Conservation (phyloP, 306 rosid genomes). For the Malus fusca region DNA sequence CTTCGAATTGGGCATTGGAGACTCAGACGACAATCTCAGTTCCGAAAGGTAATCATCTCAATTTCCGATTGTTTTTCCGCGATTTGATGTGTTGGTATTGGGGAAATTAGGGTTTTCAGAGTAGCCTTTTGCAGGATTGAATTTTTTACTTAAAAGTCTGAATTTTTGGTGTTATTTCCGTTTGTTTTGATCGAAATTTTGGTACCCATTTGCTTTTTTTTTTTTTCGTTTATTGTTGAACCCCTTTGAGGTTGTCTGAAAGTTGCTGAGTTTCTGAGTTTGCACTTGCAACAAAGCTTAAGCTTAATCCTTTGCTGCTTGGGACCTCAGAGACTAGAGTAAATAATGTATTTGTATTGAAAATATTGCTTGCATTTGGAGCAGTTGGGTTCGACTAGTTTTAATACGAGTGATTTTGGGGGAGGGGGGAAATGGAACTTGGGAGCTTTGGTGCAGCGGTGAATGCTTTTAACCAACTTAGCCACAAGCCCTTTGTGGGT, state of each 20-base stretch:
- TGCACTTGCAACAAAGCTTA: not conserved
- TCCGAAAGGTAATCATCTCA: not conserved
- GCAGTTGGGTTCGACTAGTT: too few species aligned
- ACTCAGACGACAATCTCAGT: not conserved
- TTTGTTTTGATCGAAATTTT: not conserved
- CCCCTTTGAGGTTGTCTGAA: not conserved
- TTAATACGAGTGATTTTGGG: too few species aligned
- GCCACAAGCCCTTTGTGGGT: too few species aligned
- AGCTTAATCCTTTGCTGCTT: not conserved
- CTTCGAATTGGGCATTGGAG: slow-evolving; percentile 2
- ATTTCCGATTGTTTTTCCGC: not conserved
- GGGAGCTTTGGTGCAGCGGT: too few species aligned
- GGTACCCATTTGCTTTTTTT: not conserved
- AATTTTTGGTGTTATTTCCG: not conserved
- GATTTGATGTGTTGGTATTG: not conserved
- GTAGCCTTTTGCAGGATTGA: not conserved
- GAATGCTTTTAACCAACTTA: too few species aligned
- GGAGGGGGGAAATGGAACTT: too few species aligned
- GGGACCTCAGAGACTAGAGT: not conserved
- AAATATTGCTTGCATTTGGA: too few species aligned
- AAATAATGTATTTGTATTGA: too few species aligned
- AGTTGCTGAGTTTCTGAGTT: not conserved
- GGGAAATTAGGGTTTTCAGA: not conserved
- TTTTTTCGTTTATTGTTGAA: not conserved
- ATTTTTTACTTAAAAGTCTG: not conserved